A percentile compares a stretch with the other conserved stretches of the same genome.
phyloP scores from a whole-genome alignment of 257 asterid species.

The Cynanchum wilfordii region DNA sequence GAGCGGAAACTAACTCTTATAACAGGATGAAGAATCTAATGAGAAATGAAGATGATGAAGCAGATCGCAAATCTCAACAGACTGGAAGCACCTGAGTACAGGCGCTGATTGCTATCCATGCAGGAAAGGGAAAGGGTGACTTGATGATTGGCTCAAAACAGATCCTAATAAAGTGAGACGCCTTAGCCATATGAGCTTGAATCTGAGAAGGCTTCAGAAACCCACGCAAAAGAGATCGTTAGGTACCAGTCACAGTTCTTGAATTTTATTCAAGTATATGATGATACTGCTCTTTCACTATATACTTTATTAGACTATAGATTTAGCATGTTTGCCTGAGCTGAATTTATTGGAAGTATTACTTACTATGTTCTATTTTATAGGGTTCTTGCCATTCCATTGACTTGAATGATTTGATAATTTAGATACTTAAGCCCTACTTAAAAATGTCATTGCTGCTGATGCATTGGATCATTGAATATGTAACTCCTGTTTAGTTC shows the following conservation, averaged over 20 bases:
- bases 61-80: constrained; percentile 30
- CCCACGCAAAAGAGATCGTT: constrained; percentile 41
- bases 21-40: constrained; percentile 27
- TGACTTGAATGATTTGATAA: background rate
- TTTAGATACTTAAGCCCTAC: constrained; percentile 1
- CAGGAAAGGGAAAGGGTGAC: constrained; percentile 70
- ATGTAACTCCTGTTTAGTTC: too few species aligned
- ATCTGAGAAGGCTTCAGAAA: constrained; percentile 47
- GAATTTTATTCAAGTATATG: background rate
- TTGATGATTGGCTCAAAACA: constrained; percentile 48
- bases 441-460: background rate
- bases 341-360: background rate
- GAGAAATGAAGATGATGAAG: constrained; percentile 45
- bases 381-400: too few species aligned
- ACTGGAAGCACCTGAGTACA: constrained; percentile 58
- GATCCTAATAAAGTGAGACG: constrained; percentile 60
- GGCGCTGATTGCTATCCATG: constrained; percentile 66
- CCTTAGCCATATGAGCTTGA: constrained; percentile 71
- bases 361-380: background rate
- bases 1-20: constrained; percentile 6
- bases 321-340: background rate
- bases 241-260: constrained; percentile 38
- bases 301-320: background rate
- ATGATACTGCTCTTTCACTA: background rate
- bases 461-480: background rate